Percentiles rank a stretch among this genome's conserved stretches.
phyloP scores from a whole-genome alignment of 2,329 filamentous ascomycete species.

The Ophiostoma ips region DNA sequence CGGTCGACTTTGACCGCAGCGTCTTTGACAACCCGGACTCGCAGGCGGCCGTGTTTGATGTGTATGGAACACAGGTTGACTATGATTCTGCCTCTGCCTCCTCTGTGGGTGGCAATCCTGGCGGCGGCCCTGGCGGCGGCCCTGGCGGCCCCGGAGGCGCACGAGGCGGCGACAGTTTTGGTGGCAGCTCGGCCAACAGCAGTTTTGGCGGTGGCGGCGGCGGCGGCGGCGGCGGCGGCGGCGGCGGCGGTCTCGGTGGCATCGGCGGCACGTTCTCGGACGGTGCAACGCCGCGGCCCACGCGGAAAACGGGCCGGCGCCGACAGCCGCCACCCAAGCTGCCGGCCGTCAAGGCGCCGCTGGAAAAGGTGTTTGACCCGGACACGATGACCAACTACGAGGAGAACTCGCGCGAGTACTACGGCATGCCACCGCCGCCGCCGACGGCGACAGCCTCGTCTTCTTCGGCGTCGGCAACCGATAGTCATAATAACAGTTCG shows the following conservation, averaged over 20 bases:
- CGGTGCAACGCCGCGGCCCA: constrained; percentile 31
- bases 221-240: constrained; percentile 21
- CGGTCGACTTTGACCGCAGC: constrained; percentile 47
- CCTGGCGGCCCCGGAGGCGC: constrained; percentile 15
- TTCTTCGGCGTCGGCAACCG: not conserved
- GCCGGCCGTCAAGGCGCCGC: constrained; percentile 41
- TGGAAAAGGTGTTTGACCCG: constrained; percentile 53
- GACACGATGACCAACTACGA: constrained; percentile 51
- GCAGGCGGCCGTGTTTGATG: constrained; percentile 41
- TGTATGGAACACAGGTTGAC: constrained; percentile 42
- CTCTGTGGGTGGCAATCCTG: constrained; percentile 20
- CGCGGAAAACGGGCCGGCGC: constrained; percentile 34
- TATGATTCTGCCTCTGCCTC: not conserved
- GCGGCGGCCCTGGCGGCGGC: constrained; percentile 21
- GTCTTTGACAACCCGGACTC: constrained; percentile 38
- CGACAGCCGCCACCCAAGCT: constrained; percentile 45
- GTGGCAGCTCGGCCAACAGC: not conserved
- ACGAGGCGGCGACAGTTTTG: not conserved
- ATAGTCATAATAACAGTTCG: too few species aligned
- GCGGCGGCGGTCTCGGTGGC: constrained; percentile 23
- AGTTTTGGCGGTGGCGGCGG: too few species aligned
- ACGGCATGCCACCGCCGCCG: constrained; percentile 32
- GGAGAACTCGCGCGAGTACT: constrained; percentile 48
- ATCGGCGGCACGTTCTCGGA: not conserved
- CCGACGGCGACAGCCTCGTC: constrained; percentile 16